Conservation (phyloP, 768 basidiomycete species). For the Terana coerulea region DNA sequence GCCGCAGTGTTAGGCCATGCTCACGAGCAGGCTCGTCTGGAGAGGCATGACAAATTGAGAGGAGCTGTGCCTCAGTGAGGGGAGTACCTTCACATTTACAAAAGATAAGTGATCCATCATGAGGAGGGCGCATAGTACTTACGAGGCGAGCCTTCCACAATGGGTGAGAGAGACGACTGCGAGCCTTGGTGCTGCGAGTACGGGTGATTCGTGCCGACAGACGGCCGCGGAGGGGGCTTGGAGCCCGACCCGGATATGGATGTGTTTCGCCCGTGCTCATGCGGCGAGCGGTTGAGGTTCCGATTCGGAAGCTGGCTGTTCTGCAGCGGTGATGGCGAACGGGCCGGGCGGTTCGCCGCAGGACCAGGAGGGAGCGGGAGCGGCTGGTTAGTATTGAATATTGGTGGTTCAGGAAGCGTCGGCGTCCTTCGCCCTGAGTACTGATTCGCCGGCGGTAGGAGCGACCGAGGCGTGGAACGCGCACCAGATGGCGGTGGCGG, state of each 20-base stretch:
- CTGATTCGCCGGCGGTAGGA: conserved; percentile 18
- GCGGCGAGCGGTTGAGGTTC: conserved; percentile 27
- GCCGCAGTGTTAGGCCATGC: conserved; percentile 72
- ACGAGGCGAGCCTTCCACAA: no score
- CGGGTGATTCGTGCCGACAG: conserved; percentile 48
- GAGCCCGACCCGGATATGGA: conserved; percentile 49
- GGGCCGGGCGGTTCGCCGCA: conserved; percentile 12
- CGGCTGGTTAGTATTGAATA: conserved; percentile 30
- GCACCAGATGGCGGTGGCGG: conserved; percentile 29
- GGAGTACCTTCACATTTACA: conserved; percentile 67
- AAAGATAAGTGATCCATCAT: neutral
- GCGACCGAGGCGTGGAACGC: conserved; percentile 22
- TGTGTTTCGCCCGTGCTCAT: conserved; percentile 45
- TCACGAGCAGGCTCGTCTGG: conserved; percentile 77
- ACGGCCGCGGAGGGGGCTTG: conserved; percentile 45
- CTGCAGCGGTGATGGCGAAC: conserved; percentile 31
- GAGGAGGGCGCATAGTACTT: no score
- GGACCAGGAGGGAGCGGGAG: conserved; percentile 31
- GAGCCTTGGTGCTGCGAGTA: conserved; percentile 36
- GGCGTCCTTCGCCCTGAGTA: conserved; percentile 48
- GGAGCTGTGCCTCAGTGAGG: conserved; percentile 75
- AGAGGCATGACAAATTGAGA: conserved; percentile 80
- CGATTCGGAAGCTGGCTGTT: conserved; percentile 34
- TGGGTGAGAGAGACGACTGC: conserved; percentile 57
- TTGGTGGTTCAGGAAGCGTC: conserved; percentile 47